Evolutionary conservation across 441 rosid genomes (phyloP).

Genomic region (Populus hybrid): DNA sequence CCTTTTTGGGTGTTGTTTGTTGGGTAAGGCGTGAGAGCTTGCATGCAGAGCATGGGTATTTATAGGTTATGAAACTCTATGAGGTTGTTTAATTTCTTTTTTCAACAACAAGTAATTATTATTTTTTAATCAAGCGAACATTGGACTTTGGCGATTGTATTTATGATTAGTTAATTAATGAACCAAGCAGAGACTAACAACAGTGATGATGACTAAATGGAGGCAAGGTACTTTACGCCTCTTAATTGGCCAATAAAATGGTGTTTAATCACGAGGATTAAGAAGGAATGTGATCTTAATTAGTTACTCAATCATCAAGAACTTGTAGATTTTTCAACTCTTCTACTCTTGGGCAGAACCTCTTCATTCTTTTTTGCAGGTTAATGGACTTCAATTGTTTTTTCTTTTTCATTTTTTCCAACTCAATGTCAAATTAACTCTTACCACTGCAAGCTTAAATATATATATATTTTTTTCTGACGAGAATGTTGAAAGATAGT

Average conservation of each 20-base stretch:
- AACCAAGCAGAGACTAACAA: background rate
- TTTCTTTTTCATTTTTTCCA: no score
- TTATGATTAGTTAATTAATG: no score
- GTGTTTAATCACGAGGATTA: background rate
- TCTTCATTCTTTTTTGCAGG: background rate
- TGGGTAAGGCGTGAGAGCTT: background rate
- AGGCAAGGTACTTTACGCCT: background rate
- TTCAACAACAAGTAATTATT: no score
- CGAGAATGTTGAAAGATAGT: no score
- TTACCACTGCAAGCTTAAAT: no score
- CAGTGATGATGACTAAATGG: background rate
- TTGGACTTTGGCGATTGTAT: background rate
- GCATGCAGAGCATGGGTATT: background rate
- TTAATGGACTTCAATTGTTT: no score
- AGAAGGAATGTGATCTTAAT: background rate
- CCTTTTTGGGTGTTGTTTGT: background rate
- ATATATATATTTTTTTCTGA: no score
- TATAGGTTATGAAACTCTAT: no score
- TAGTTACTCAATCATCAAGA: background rate
- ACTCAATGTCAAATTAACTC: no score
- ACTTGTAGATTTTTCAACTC: background rate
- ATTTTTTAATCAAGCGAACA: background rate
- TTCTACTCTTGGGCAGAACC: background rate
- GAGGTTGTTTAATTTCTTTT: no score
- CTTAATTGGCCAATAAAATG: background rate